phyloP scores from a whole-genome alignment of 1,284 basidiomycete species.

The Pseudozyma thailandica region DNA sequence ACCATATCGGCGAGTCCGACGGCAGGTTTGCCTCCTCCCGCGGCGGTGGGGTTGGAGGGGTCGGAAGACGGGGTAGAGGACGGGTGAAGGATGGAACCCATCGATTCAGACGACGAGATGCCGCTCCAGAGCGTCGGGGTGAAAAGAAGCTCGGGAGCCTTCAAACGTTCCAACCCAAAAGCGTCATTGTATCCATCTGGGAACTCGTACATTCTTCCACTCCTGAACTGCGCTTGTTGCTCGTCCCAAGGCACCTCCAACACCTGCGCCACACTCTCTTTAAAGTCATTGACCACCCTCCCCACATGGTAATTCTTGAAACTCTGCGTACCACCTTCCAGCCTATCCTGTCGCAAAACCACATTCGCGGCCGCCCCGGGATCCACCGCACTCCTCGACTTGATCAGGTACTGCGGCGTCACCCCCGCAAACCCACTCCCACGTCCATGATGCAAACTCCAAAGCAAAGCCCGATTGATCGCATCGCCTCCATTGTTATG shows the following conservation, averaged over 20 bases:
- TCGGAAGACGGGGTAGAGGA: slow-evolving; percentile 14
- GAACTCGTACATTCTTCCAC: slow-evolving; percentile 82
- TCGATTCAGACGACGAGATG: slow-evolving; percentile 26
- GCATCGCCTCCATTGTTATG: slow-evolving; percentile 62
- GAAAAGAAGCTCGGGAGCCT: slow-evolving; percentile 90
- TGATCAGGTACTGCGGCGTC: slow-evolving; percentile 81
- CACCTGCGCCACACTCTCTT: slow-evolving; percentile 86
- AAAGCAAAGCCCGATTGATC: slow-evolving; percentile 41
- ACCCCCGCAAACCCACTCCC: slow-evolving; percentile 39
- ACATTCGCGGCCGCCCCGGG: slow-evolving; percentile 75
- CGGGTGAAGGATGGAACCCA: slow-evolving; percentile 21
- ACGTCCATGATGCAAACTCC: slow-evolving; percentile 51
- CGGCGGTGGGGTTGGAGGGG: neutral
- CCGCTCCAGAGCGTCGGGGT: slow-evolving; percentile 76
- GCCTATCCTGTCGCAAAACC: slow-evolving; percentile 60
- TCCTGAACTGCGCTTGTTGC: slow-evolving; percentile 70
- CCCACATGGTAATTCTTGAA: slow-evolving; percentile 86
- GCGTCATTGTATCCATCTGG: slow-evolving; percentile 89
- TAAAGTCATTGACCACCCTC: slow-evolving; percentile 90
- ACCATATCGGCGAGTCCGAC: slow-evolving; percentile 72
- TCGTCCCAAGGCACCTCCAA: slow-evolving; percentile 89
- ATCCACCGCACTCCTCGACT: slow-evolving; percentile 77
- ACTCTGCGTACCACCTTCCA: slow-evolving; percentile 73
- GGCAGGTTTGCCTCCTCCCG: slow-evolving; percentile 22
- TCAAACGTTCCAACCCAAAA: slow-evolving; percentile 84